Evolutionary conservation across 306 rosid genomes (phyloP), one percentile per base, ranked within the genome.

Genomic region (Begonia masoniana): DNA sequence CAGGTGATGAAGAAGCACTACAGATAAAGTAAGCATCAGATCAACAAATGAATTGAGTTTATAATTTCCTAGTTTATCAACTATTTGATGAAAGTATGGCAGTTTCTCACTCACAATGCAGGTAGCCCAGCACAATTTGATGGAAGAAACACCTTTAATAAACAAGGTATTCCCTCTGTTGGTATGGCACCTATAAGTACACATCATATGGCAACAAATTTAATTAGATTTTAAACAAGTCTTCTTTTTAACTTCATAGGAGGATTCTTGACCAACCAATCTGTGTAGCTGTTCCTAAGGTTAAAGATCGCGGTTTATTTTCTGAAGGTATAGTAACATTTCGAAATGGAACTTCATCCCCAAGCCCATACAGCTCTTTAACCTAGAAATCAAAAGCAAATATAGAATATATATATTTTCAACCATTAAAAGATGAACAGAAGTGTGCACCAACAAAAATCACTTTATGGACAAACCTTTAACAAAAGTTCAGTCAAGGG

Each of bases 161-260:
- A 71, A 72, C 94, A 85, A 62, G 97, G 97, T 70, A 89, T 85
- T 66, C 95, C 97, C 63, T 85, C 97, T 0, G 87, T 89, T 21
- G 85, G 94, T 66, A 85, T 85, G 71, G 86, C 87, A 73, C 95
- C 95, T 89, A 65, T 61, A 55, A 69, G 46, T 7, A 68, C 41
- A 50, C 51, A 42, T 52, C 51, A 70, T 15, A 58, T 16, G 45
- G n/a, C 47, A 15, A 59, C n/a, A 8, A n/a, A 23, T 13, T 60
- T 47, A 43, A 45, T 45, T 57, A 19, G 24, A 50, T 21, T 55
- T 36, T 16, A 31, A 60, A 46, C 23, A 41, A 14, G 2, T 50
- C 19, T 60, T 39, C 9, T 15, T 48, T 47, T 12, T 48, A 35
- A 31, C 9, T 31, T 45, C 49, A 45, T 10, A 10, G 7, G n/a